A percentile compares a stretch with the other conserved stretches of the same genome.
Evolutionary conservation across 805 yeast genomes (phyloP).

Genomic region (Saturnispora silvae): DNA sequence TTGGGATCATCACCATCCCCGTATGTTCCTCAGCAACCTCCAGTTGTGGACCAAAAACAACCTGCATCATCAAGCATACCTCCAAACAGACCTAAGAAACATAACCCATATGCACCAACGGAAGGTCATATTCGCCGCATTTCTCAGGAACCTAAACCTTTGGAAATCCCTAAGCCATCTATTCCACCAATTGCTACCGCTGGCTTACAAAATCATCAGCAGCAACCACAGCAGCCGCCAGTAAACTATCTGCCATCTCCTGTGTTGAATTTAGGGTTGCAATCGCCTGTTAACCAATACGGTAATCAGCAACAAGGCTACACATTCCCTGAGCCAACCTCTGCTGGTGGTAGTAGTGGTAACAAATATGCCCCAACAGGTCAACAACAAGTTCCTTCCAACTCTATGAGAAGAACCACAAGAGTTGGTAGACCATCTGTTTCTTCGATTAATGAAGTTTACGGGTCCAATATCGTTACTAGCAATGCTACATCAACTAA

Average conservation of each 20-base stretch:
- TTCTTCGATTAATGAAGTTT: slow-evolving; percentile 14
- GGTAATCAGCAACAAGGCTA: not conserved
- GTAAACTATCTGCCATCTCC: too few relatives aligned
- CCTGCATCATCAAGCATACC: too few relatives aligned
- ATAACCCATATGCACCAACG: slow-evolving; percentile 26
- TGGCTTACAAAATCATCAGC: not conserved
- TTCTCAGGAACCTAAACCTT: slow-evolving; percentile 15
- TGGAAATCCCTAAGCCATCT: too few relatives aligned
- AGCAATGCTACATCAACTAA: slow-evolving; percentile 9
- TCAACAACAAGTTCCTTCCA: not conserved
- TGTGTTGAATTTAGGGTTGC: too few relatives aligned
- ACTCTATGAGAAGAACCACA: slow-evolving; percentile 4
- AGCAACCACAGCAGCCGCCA: too few relatives aligned
- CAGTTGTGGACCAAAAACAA: too few relatives aligned
- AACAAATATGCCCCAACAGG: slow-evolving; percentile 4
- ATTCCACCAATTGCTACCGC: slow-evolving; percentile 14
- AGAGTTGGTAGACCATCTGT: slow-evolving; percentile 6
- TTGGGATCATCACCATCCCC: too few relatives aligned
- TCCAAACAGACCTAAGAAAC: slow-evolving; percentile 6
- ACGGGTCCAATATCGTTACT: slow-evolving; percentile 12
- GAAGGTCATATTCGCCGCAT: slow-evolving; percentile 23
- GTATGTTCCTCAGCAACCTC: slow-evolving; percentile 10
- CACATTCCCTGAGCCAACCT: not conserved
- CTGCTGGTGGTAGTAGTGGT: not conserved
- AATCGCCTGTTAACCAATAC: too few relatives aligned